Conservation (phyloP, 2,329 filamentous ascomycete genomes). For the Pezicula carpinea region DNA sequence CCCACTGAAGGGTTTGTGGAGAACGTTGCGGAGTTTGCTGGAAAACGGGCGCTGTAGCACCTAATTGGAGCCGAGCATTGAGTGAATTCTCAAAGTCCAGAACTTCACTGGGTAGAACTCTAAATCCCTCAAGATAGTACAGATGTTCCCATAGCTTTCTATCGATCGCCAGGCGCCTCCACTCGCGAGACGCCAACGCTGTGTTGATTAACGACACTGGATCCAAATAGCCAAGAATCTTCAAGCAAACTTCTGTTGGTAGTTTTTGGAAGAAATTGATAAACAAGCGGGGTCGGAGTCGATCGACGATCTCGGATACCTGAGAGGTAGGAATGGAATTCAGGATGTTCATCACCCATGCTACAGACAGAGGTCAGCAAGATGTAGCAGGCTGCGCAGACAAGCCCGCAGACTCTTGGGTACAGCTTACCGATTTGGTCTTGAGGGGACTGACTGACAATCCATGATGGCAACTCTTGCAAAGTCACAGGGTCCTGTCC, state of each 20-base stretch:
- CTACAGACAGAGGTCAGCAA: constrained; percentile 39
- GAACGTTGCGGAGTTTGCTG: constrained; percentile 31
- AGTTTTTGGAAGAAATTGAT: constrained; percentile 87
- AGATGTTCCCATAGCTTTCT: constrained; percentile 80
- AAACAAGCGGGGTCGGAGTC: constrained; percentile 77
- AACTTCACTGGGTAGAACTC: constrained; percentile 62
- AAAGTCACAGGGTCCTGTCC: constrained; percentile 2
- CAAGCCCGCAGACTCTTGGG: neutral
- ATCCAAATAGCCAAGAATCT: constrained; percentile 83
- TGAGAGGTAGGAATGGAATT: constrained; percentile 74
- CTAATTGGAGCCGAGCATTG: constrained; percentile 14
- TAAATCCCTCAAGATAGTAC: constrained; percentile 85
- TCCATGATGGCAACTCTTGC: constrained; percentile 17
- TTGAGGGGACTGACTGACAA: constrained; percentile 17
- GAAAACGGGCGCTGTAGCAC: neutral
- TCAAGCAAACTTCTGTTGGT: constrained; percentile 84
- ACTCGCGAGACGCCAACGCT: constrained; percentile 72
- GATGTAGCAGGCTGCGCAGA: neutral
- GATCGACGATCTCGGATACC: constrained; percentile 75
- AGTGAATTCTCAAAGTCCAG: constrained; percentile 57
- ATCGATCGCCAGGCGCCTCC: constrained; percentile 79
- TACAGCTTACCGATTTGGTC: constrained; percentile 24
- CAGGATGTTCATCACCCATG: constrained; percentile 75
- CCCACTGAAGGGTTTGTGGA: constrained; percentile 28
- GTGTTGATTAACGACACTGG: constrained; percentile 75